Conservation (phyloP, 805 yeast species). For the Saturnispora hagleri region DNA sequence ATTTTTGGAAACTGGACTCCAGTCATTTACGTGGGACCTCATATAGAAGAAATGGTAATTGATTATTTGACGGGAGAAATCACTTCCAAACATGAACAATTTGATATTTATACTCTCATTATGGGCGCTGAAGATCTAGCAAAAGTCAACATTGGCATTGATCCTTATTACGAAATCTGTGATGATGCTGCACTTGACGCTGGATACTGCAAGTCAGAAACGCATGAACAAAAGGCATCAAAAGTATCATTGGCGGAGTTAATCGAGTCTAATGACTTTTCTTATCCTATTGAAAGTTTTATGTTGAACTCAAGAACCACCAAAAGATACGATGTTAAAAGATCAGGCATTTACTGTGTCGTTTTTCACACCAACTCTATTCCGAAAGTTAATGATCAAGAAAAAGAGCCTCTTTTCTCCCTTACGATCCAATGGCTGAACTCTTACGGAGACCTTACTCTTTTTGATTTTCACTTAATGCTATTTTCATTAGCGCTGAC, state of each 20-base stretch:
- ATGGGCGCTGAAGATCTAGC: conserved; percentile 20
- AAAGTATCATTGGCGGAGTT: conserved; percentile 14
- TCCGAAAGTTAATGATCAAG: conserved; percentile 4
- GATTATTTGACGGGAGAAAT: background rate
- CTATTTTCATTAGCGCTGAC: background rate
- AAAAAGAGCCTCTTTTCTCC: background rate
- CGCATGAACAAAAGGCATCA: conserved; percentile 10
- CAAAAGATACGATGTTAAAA: conserved; percentile 14
- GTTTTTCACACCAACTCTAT: conserved; percentile 16
- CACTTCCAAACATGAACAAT: background rate
- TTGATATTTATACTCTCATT: conserved; percentile 17
- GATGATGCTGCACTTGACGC: conserved; percentile 22
- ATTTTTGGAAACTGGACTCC: background rate
- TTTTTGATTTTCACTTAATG: background rate
- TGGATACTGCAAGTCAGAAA: conserved; percentile 18
- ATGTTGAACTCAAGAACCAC: conserved; percentile 6
- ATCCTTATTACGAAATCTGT: conserved; percentile 23
- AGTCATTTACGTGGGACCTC: background rate
- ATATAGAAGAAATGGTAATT: background rate
- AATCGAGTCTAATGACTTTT: conserved; percentile 13
- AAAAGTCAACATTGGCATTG: conserved; percentile 18
- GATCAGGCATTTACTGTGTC: conserved; percentile 23
- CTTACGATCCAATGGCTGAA: background rate
- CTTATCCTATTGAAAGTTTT: conserved; percentile 15
- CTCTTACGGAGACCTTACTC: background rate